phyloP scores from a whole-genome alignment of 345 rosid genomes.

The Citrus medica region DNA sequence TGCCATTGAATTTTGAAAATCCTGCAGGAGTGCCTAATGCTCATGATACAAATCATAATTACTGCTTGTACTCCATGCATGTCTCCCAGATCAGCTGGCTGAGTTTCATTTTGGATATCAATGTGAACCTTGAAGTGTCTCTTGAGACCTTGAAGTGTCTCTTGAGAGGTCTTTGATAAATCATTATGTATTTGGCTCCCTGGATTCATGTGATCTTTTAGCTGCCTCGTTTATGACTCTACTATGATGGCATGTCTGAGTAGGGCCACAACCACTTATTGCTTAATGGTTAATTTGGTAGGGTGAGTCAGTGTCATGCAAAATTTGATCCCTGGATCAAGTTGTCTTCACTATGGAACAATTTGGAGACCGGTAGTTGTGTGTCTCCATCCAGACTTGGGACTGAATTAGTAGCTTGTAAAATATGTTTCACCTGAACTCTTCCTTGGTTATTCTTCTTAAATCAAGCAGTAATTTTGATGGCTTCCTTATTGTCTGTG shows the following conservation, averaged over 20 bases:
- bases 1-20: neutral
- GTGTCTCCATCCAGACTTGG: neutral
- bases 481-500: neutral
- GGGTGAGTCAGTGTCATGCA: neutral
- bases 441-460: neutral
- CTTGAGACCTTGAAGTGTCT: neutral
- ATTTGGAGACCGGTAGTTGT: neutral
- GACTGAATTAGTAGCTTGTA: neutral
- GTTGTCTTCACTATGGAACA: neutral
- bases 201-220: neutral
- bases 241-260: neutral
- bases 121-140: neutral
- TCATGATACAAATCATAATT: neutral
- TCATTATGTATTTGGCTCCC: neutral
- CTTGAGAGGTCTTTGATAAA: neutral
- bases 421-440: neutral
- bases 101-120: neutral
- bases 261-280: neutral
- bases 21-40: neutral
- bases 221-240: neutral
- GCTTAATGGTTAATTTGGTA: neutral
- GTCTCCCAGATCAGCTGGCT: neutral
- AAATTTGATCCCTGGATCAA: neutral
- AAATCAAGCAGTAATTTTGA: neutral
- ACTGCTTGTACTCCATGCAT: neutral